Evolutionary conservation across 2,329 filamentous ascomycete species (phyloP).

Genomic region (Pyrenophora graminea): DNA sequence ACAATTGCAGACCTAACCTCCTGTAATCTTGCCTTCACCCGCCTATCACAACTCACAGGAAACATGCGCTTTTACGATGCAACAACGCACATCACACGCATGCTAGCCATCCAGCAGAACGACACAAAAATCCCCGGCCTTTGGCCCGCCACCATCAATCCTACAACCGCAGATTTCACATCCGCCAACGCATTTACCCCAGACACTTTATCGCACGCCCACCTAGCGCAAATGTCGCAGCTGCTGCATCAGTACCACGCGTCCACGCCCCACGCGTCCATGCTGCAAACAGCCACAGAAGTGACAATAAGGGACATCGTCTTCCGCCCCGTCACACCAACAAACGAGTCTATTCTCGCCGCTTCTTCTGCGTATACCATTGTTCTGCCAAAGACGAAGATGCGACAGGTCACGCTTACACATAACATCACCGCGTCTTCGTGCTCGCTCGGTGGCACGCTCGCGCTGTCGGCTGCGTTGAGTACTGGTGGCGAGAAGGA

Average conservation of each 20-base stretch:
- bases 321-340: conserved; percentile 53
- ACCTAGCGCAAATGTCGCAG: neutral
- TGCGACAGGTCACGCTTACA: conserved; percentile 53
- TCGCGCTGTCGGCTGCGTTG: conserved; percentile 66
- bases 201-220: neutral
- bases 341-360: conserved; percentile 50
- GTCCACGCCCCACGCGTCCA: conserved; percentile 10
- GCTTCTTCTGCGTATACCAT: conserved; percentile 28
- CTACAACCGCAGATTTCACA: conserved; percentile 34
- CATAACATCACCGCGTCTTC: conserved; percentile 20
- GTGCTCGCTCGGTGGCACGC: conserved; percentile 71
- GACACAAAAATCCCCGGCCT: conserved; percentile 49
- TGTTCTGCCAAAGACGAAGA: conserved; percentile 21
- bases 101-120: conserved; percentile 47
- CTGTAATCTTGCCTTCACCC: conserved; percentile 51
- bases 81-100: conserved; percentile 44
- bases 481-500: too few relatives aligned
- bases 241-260: conserved; percentile 13
- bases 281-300: conserved; percentile 36
- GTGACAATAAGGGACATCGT: conserved; percentile 50
- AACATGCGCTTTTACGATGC: conserved; percentile 52
- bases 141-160: conserved; percentile 44
- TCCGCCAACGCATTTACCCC: conserved; percentile 22
- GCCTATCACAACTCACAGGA: conserved; percentile 49
- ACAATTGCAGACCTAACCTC: conserved; percentile 50